A percentile compares a stretch with the other conserved stretches of the same genome.
phyloP scores from a whole-genome alignment of 805 yeast genomes.

The Kazachstania taianensis region DNA sequence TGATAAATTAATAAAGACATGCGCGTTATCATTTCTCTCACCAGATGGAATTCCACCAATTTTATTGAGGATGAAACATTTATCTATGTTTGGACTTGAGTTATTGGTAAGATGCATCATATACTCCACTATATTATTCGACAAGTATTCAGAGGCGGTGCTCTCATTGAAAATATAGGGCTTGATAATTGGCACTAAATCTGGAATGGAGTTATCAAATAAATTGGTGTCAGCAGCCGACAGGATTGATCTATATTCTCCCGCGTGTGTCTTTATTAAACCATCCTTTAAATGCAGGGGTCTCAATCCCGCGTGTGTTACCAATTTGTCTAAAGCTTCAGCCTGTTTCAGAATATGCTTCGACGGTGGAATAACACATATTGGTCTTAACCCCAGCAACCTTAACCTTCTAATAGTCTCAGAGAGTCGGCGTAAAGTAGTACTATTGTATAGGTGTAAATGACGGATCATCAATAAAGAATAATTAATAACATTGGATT shows the following conservation, averaged over 20 bases:
- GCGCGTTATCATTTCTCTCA: slow-evolving; percentile 72
- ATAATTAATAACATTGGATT: slow-evolving; percentile 13
- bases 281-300: slow-evolving; percentile 23
- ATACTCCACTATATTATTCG: slow-evolving; percentile 32
- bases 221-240: slow-evolving; percentile 6
- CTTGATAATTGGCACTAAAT: slow-evolving; percentile 37
- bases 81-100: slow-evolving; percentile 51
- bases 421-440: slow-evolving; percentile 13
- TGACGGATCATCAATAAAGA: slow-evolving; percentile 25
- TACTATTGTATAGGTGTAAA: slow-evolving; percentile 5
- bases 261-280: slow-evolving; percentile 10
- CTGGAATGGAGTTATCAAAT: slow-evolving; percentile 11
- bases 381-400: slow-evolving; percentile 57
- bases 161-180: slow-evolving; percentile 61
- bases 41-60: slow-evolving; percentile 86
- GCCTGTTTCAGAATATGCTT: slow-evolving; percentile 8
- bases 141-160: slow-evolving; percentile 32
- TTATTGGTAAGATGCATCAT: slow-evolving; percentile 25
- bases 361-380: slow-evolving; percentile 45
- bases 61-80: slow-evolving; percentile 67
- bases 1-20: slow-evolving; percentile 72
- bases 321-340: slow-evolving; percentile 18
- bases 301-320: slow-evolving; percentile 15
- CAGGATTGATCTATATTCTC: slow-evolving; percentile 13
- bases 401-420: slow-evolving; percentile 19